Conservation (phyloP, 2,329 filamentous ascomycete species). For the Cadophora luteo-olivacea region DNA sequence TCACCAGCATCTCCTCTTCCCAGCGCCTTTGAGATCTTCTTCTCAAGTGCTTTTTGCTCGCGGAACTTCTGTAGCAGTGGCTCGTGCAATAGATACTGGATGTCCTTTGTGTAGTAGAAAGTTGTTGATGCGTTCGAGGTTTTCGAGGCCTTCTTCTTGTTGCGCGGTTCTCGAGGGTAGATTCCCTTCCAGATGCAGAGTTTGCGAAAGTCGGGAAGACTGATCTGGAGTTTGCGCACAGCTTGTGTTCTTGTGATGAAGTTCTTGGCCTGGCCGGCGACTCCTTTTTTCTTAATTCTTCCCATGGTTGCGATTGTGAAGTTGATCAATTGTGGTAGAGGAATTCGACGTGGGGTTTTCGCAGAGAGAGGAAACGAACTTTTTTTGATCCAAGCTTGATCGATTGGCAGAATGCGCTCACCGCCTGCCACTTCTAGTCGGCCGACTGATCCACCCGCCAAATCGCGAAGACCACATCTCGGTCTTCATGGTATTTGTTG, state of each 20-base stretch:
- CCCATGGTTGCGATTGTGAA: constrained; percentile 58
- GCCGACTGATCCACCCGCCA: background rate
- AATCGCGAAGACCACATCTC: constrained; percentile 22
- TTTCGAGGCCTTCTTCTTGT: constrained; percentile 96
- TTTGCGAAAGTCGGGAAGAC: constrained; percentile 94
- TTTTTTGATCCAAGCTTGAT: constrained; percentile 1
- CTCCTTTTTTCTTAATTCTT: constrained; percentile 89
- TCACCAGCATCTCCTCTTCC: constrained; percentile 90
- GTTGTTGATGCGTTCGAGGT: constrained; percentile 89
- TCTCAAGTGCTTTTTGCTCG: constrained; percentile 94
- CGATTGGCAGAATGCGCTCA: constrained; percentile 1
- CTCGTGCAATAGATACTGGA: constrained; percentile 97
- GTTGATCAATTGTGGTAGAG: constrained; percentile 9
- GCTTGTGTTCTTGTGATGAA: constrained; percentile 97
- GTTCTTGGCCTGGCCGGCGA: constrained; percentile 91
- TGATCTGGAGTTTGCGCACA: constrained; percentile 97
- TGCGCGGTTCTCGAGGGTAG: constrained; percentile 95
- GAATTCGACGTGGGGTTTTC: constrained; percentile 38
- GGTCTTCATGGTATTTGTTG: background rate
- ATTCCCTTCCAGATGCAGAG: constrained; percentile 99
- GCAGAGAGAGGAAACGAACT: constrained; percentile 5
- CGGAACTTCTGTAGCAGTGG: constrained; percentile 93
- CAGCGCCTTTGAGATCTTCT: constrained; percentile 94
- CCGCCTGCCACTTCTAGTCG: constrained; percentile 1
- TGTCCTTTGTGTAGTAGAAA: constrained; percentile 92